Base-by-base conservation (phyloP, 371 early-diverging fungal species). In the Mucor indicus region DNA sequence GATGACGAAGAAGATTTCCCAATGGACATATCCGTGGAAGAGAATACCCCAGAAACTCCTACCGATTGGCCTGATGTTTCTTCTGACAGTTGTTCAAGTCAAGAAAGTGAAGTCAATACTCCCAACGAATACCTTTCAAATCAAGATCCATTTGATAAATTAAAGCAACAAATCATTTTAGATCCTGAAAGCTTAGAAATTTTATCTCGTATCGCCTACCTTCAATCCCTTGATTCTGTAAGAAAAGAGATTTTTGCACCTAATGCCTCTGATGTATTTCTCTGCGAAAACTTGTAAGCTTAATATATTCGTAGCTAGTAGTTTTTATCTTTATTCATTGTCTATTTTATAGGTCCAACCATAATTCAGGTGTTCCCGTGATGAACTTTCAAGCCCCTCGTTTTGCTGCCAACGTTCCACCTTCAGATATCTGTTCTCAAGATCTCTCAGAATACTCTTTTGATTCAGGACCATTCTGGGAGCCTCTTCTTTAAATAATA, bases 391-490 rank as follows among this genome's bases (percentile, higher is more conserved):
- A 50, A 37, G 40, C 41, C 16, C 27, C 39, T 46, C 51, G 40
- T 15, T 59, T 53, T 46, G 44, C 60, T 7, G 35, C 50, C 19
- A 53, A 58, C 31, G 32, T 41, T 16, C 53, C 59, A 15, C 69
- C 69, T 17, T 69, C 69, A 12, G 42, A 50, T 41, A 56, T 69
- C 21, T 69, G 69, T 42, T 43, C 65, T 22, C 65, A 69, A 44
- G 55, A 62, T 20, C 51, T 69, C 9, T 44, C 60, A 3, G 55
- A 64, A 45, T 64, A 60, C 36, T 60, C 66, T 6, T 68, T 68
- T 52, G 64, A 68, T 29, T 43, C 51, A 11, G 59, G 64, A n/a
- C 64, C 64, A 13, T 63, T 68, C 43, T 68, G 63, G 63, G 47
- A 41, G 24, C 53, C 59, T 12, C 47, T 53, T n/a, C 55, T 38